Base-by-base conservation (phyloP, 129 eudicot genomes). In the Lactuca sativa region DNA sequence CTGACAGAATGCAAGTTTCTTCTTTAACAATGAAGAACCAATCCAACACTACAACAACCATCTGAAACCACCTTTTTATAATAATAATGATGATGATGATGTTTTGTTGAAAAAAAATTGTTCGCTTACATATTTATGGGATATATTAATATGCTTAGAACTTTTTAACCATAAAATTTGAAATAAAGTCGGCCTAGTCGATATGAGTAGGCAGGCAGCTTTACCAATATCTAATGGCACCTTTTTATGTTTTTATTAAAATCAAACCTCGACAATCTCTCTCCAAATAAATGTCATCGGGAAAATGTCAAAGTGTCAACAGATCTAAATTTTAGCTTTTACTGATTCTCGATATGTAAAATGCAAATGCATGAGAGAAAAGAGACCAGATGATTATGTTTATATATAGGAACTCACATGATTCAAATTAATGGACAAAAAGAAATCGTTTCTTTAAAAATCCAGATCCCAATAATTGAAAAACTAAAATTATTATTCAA, bases 231-330 rank as follows among this genome's bases (percentile, higher is more conserved):
- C 49, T 30, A 56, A 56, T 25, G 47, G 4, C 51, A 58, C n/a
- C 67, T 41, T 71, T 71, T 48, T 44, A 51, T 43, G 59, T 41
- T 71, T 71, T 48, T 44, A 52, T 38, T 49, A 6, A 64, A 17
- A 64, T 41, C 69, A n/a, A 64, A 41, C 74, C 69, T 72, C 25
- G 40, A 62, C 25, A 51, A 7, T 15, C 48, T 33, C n/a, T 52
- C 21, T 37, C 47, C 7, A 16, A 38, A 56, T 16, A 32, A 41
- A 62, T 41, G n/a, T 31, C 65, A 21, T 71, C 11, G 59, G 66
- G 65, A 74, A 44, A 9, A 44, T 65, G 34, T 37, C 59, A 56
- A n/a, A n/a, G 36, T 65, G 34, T 51, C 59, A 56, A 21, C 48
- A 56, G 21, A 63, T 17, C 25, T 56, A 21, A 56, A 56, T 65